Evolutionary conservation across 2,329 filamentous ascomycete genomes (phyloP), one percentile per base, ranked within the genome.

Genomic region (Cladosporium oxysporum): DNA sequence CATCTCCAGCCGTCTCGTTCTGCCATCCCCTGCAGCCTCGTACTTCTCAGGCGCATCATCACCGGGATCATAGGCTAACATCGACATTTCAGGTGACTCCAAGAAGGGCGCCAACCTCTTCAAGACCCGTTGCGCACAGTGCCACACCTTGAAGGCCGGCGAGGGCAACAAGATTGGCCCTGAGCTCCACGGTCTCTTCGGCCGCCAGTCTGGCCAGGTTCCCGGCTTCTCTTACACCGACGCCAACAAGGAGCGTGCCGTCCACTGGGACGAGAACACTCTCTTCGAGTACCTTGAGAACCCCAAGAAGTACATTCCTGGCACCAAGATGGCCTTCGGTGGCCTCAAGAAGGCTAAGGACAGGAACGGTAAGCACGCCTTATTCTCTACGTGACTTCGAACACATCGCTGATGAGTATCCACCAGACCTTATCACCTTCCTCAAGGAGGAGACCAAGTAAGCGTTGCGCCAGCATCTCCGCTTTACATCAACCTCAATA

Each of bases 251-350:
- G 84, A 90, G 79, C 96, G 96, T 87, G 93, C 90, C 77, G 88
- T 99, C 76, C 86, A 83, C 76, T 99, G 95, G 95, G 83, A 92
- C 74, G 89, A 97, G 79, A 81, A 88, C 72, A 91, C 91, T 82
- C 88, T 99, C 76, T 98, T 97, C 84, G 87, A 90, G 74, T 99
- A 99, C 90, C 93, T 99, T 78, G 95, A 99, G 89, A 98, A 98
- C 91, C 95, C 95, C 85, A 99, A 99, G 91, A 98, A 98, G 88
- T 99, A 93, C 89, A 97, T 99, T 73, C 95, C 95, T 75, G 95
- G 95, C 76, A 99, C 95, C 85, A 99, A 98, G 92, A 99, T 99
- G 95, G 95, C 95, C 77, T 99, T 98, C 81, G 95, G 95, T 85
- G 95, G 95, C 82, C 88, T 99, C 79, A 99, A 99, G 93, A 99